Evolutionary conservation across 1,284 basidiomycete species (phyloP), one percentile per base, ranked within the genome.

Genomic region (Porogramme epimiltina): DNA sequence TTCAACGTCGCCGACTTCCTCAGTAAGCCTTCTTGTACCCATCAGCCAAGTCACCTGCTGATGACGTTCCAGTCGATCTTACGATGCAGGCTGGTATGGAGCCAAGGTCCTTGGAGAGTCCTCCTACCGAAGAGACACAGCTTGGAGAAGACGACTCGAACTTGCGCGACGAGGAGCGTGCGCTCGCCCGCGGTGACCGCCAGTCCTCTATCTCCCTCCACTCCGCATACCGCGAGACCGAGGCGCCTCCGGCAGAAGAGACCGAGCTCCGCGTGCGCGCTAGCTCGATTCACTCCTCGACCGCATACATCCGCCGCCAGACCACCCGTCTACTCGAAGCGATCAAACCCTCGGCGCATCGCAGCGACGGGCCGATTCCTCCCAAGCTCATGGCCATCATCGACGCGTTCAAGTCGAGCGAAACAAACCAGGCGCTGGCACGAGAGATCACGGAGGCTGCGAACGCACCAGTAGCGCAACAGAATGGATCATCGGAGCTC

Each of bases 1-100:
- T 98, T 95, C 73, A 99, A 99, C 67, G 91, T 98, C 61, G 95
- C 95, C 0, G 96, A 99, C 71, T 96, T 87, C 69, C 73, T 97
- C 55, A 97, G 92, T 93, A 66, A 55, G 88, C 80, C 4, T 10
- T 8, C n/a, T 16, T n/a, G 37, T n/a, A 13, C 13, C 28, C 8
- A 31, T 31, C 28, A 8, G 28, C 6, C 28, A 6, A 26, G 23
- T 26, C 26, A 5, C 5, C 45, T 20, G 9, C 24, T 13, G 9
- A 31, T 8, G 28, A 31, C 28, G 15, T 9, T 18, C 1, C 60
- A 87, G 85, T 97, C 61, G 95, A 98, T 68, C 68, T 95, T 42
- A 96, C 93, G 0, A 90, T 93, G 73, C 85, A 91, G 48, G 85
- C 87, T 8, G 76, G 77, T 60, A 68, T 82, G 57, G 80, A 81